phyloP scores from a whole-genome alignment of 495 filamentous ascomycete genomes.

The Penicillium diatomitis region DNA sequence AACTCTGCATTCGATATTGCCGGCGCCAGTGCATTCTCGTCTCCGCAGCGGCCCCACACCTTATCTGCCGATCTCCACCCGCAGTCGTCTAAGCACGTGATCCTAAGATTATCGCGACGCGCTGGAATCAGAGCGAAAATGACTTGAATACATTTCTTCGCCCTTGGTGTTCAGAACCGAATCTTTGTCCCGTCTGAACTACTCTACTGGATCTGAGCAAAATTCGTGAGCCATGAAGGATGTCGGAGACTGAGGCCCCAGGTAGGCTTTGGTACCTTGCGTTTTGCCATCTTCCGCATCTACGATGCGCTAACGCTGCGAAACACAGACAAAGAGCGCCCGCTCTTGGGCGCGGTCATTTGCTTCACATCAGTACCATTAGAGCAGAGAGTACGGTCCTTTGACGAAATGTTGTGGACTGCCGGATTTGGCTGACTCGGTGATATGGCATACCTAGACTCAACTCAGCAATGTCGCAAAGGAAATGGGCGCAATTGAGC shows the following conservation, averaged over 20 bases:
- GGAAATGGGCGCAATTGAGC: conserved; percentile 80
- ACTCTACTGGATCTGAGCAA: no score
- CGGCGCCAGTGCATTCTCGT: not conserved
- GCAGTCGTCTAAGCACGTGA: conserved; percentile 11
- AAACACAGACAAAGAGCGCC: conserved; percentile 43
- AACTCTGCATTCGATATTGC: no score
- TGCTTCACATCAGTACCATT: conserved; percentile 85
- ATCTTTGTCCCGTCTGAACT: no score
- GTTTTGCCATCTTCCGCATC: not conserved
- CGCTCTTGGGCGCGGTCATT: conserved; percentile 72
- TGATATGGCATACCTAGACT: conserved; percentile 37
- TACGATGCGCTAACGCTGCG: conserved; percentile 4
- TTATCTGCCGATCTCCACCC: no score
- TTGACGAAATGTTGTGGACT: no score
- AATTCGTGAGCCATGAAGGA: conserved; percentile 30
- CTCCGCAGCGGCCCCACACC: not conserved
- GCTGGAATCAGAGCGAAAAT: conserved; percentile 3
- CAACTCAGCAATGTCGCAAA: conserved; percentile 56
- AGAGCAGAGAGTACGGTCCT: conserved; percentile 63
- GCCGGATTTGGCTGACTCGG: no score
- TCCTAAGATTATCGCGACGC: conserved; percentile 8
- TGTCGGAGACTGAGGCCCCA: conserved; percentile 29
- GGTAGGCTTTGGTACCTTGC: conserved; percentile 17
- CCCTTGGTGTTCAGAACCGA: no score
- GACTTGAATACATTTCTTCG: no score